Base-by-base conservation (phyloP, 139 green algal genomes). In the Medakamo hakoo region DNA sequence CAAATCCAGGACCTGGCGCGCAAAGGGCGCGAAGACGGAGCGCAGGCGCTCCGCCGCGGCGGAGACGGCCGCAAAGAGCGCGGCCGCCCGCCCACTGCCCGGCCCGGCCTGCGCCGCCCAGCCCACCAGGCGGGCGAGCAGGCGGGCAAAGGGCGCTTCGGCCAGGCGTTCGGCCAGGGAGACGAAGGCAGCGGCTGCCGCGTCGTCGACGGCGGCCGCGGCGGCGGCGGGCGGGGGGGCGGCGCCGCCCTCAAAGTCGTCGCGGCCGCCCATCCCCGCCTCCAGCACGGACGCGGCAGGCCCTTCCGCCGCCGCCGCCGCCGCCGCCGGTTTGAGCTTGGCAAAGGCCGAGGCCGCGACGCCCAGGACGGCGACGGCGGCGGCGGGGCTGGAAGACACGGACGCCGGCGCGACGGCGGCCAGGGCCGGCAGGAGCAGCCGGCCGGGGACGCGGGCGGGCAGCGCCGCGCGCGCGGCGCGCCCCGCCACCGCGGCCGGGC, bases 21-120 rank as follows among this genome's bases (percentile, higher is more conserved):
- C 87, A 68, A 93, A 94, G 23, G 89, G 89, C 57, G 85, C 80
- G 65, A 96, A 92, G 5, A 96, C 78, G 1, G 77, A 86, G 60
- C 86, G 81, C 31, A 96, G 76, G 23, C 81, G 72, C 27, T 83
- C 67, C 0, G 82, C 55, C 16, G 96, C 72, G 5, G 63, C 77
- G 20, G 72, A 75, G 2, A 80, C 79, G 4, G 67, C 69, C 4
- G 62, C 66, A 18, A 86, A 82, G 5, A 93, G 68, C 1, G 81
- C 71, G 22, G 70, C 63, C 52, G 70, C 63, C 49, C 81, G 73
- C 27, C 56, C 73, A 30, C 63, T 30, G 30, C 49, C 59, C 27
- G 24, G 48, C 59, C 58, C 3, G 27, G 28, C 27, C n/a, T 4
- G 55, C 55, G 29, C 60, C 0, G 70, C 62, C 91, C 91, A 97